These are phyloP conservation scores for Cordyceps pruinosa DNA, from an alignment of 2,329 filamentous ascomycete genomes.

Conservation along the genomic window DNA sequence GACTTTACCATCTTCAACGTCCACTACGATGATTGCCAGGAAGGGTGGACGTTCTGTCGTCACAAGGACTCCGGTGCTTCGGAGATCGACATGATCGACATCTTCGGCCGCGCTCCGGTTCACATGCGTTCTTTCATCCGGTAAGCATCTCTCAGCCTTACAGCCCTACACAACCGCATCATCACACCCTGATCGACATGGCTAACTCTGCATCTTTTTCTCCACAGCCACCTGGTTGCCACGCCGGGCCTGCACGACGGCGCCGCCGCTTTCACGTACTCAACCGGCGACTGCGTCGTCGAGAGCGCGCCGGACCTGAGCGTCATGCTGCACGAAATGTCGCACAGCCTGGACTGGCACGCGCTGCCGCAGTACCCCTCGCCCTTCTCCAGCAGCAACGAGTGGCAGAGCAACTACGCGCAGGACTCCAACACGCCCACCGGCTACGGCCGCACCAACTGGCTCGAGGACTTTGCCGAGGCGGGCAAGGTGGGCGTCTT, in stretches of 20 bases:
- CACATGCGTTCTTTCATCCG: constrained; percentile 11
- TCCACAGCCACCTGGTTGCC: constrained; percentile 7
- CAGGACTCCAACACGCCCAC: constrained; percentile 16
- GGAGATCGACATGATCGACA: constrained; percentile 19
- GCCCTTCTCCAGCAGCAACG: constrained; percentile 6
- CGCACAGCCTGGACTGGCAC: constrained; percentile 12
- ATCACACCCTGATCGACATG: background rate
- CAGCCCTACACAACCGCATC: background rate
- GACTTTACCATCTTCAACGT: constrained; percentile 20
- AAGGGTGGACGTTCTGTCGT: constrained; percentile 23
- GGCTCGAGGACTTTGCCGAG: constrained; percentile 23
- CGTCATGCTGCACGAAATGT: constrained; percentile 10
- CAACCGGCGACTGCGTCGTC: constrained; percentile 8
- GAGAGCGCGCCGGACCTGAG: constrained; percentile 10
- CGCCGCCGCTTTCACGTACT: constrained; percentile 11
- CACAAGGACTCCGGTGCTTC: constrained; percentile 17
- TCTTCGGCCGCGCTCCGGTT: constrained; percentile 8
- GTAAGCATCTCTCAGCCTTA: background rate
- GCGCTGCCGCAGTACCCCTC: constrained; percentile 4
- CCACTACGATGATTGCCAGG: constrained; percentile 19
- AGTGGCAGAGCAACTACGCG: constrained; percentile 19
- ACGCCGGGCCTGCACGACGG: constrained; percentile 11
- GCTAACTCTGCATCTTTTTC: background rate
- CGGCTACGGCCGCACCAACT: constrained; percentile 17
- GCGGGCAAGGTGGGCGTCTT: constrained; percentile 19